A percentile compares a stretch with the other conserved stretches of the same genome.
Evolutionary conservation across 495 filamentous ascomycete species (phyloP).

Genomic region (Achaetomiella virescens): DNA sequence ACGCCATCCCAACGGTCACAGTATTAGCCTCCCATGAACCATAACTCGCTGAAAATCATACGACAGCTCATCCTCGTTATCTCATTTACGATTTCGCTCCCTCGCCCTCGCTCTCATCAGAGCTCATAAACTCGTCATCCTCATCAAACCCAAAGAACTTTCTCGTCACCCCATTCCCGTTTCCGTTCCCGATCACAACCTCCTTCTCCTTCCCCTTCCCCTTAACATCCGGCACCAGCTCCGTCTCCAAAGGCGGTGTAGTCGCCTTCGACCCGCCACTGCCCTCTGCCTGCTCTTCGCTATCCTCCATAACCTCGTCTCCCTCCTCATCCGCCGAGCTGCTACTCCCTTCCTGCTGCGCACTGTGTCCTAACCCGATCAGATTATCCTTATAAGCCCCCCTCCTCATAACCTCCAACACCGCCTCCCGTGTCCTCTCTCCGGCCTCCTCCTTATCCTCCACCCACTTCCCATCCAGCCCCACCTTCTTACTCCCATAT

Average conservation of each 20-base stretch:
- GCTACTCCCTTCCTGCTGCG: constrained; percentile 19
- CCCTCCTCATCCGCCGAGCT: constrained; percentile 25
- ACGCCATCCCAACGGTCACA: neutral
- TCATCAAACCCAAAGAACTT: constrained; percentile 84
- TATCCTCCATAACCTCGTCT: constrained; percentile 33
- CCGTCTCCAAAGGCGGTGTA: constrained; percentile 31
- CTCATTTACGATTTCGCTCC: constrained; percentile 13
- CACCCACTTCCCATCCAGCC: constrained; percentile 82
- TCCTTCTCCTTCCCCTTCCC: constrained; percentile 9
- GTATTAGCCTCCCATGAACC: neutral
- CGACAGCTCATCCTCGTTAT: neutral
- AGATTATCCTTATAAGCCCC: constrained; percentile 51
- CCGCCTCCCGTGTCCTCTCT: constrained; percentile 78
- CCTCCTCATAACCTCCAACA: constrained; percentile 67
- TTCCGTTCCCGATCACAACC: constrained; percentile 33
- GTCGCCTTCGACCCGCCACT: constrained; percentile 33
- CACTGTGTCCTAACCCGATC: constrained; percentile 27
- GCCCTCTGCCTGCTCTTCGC: constrained; percentile 31
- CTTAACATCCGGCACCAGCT: constrained; percentile 13
- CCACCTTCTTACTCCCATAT: constrained; percentile 57
- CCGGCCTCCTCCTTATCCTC: constrained; percentile 83
- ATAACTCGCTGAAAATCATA: neutral
- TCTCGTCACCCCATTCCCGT: constrained; percentile 32
- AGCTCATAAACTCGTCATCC: constrained; percentile 84
- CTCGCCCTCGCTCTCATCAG: constrained; percentile 50